Evolutionary conservation across 2,329 filamentous ascomycete species (phyloP).

Genomic region (Mariannaea sp.): DNA sequence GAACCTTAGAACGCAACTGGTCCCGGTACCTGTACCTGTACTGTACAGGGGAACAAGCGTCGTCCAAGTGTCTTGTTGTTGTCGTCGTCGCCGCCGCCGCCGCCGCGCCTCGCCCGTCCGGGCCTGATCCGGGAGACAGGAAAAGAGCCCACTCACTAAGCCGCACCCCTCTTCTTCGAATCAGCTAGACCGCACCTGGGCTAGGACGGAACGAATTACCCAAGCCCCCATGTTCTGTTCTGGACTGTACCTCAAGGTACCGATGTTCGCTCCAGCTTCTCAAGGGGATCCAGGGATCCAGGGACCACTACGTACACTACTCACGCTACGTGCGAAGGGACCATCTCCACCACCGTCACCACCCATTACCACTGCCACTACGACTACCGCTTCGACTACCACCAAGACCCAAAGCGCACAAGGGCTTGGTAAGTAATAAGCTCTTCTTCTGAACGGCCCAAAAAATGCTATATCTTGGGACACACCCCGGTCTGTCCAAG

Average conservation of each 20-base stretch:
- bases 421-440: too few relatives aligned
- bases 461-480: slow-evolving; percentile 24
- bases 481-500: slow-evolving; percentile 24
- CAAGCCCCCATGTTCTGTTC: slow-evolving; percentile 12
- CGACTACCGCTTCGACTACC: too few relatives aligned
- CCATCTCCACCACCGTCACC: too few relatives aligned
- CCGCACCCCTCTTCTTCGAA: slow-evolving; percentile 20
- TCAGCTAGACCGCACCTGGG: slow-evolving; percentile 1
- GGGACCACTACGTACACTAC: not conserved
- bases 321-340: too few relatives aligned
- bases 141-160: slow-evolving; percentile 27
- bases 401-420: too few relatives aligned
- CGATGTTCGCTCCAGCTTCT: slow-evolving; percentile 7
- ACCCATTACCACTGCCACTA: too few relatives aligned
- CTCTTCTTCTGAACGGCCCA: too few relatives aligned
- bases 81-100: slow-evolving; percentile 2
- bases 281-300: slow-evolving; percentile 4
- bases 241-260: slow-evolving; percentile 26
- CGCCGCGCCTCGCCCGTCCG: slow-evolving; percentile 18
- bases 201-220: slow-evolving; percentile 10
- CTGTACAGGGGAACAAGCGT: too few relatives aligned
- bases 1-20: too few relatives aligned
- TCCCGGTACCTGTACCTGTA: not conserved
- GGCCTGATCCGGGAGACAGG: slow-evolving; percentile 29
- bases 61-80: too few relatives aligned